Evolutionary conservation across 2,329 filamentous ascomycete species (phyloP), one percentile per base, ranked within the genome.

Genomic region (Trichoderma oligosporum): DNA sequence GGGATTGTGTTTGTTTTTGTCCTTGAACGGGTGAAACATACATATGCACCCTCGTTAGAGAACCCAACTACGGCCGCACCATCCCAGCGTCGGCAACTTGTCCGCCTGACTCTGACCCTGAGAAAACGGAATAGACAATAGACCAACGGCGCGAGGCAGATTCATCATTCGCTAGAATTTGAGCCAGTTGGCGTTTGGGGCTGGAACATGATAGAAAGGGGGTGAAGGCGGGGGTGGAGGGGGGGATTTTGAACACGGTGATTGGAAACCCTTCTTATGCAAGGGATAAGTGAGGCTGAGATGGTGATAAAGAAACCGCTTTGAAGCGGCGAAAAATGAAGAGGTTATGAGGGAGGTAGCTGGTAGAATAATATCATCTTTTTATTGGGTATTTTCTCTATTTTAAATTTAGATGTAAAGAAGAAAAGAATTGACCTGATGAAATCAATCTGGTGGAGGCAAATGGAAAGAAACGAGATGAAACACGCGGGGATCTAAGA

Each of bases 341-440:
- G 7, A 6, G 7, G 24, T 16, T 51, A 9, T 18, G 29, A 31
- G 22, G 4, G 11, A 44, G 22, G 46, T 22, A 31, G 27, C 27
- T 31, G 27, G 11, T 11, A 11, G 49, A 33, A 31, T 14, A 14
- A 14, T 35, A 33, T 14, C 18, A 7, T 9, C 29, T 42, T 44
- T 27, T 35, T 53, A 53, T 31, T 33, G 25, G 31, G 5, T 35
- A 12, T 33, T 53, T 53, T 53, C 25, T 53, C 25, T 35, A 42
- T 18, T 14, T 5, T 53, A 8, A 53, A 33, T 33, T 18, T 35
- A 38, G n/a, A n/a, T 29, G 4, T 7, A 14, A 41, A 20, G 20
- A 20, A 41, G 12, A 41, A 2, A 6, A n/a, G 27, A 31, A 31
- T 31, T 31, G 27, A 11, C 27, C 27, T 31, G 27, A 11, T 11